Evolutionary conservation across 805 yeast genomes (phyloP).

Genomic region (Myxozyma geophila): DNA sequence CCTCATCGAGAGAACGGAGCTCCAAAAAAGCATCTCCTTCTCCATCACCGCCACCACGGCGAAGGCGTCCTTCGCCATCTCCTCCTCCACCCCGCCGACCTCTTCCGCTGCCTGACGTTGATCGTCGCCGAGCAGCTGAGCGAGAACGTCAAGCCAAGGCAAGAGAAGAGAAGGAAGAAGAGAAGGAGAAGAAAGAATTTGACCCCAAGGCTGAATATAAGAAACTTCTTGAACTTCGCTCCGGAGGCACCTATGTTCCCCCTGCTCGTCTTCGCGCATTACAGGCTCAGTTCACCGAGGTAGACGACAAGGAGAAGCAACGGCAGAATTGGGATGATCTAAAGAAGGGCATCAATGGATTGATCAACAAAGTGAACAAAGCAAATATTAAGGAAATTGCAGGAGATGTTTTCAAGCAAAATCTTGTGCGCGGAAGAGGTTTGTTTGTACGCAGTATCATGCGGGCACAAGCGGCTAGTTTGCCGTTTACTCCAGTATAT

Average conservation of each 20-base stretch:
- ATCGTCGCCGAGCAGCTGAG: slow-evolving; percentile 38
- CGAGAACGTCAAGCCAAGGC: slow-evolving; percentile 35
- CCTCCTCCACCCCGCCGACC: slow-evolving; percentile 2
- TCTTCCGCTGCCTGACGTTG: slow-evolving; percentile 38
- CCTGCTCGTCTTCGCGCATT: slow-evolving; percentile 57
- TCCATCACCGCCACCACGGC: slow-evolving; percentile 1
- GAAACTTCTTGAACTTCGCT: slow-evolving; percentile 47
- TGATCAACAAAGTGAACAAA: slow-evolving; percentile 53
- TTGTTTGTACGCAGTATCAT: slow-evolving; percentile 61
- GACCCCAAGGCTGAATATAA: slow-evolving; percentile 47
- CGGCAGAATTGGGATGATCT: slow-evolving; percentile 61
- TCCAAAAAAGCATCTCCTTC: neutral
- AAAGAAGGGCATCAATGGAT: slow-evolving; percentile 53
- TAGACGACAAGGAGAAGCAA: slow-evolving; percentile 53
- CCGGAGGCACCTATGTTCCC: slow-evolving; percentile 59
- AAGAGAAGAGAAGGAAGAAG: slow-evolving; percentile 32
- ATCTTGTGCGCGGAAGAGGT: slow-evolving; percentile 66
- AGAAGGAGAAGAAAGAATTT: slow-evolving; percentile 17
- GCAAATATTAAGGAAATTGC: slow-evolving; percentile 56
- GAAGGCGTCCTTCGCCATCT: neutral
- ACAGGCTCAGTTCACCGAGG: slow-evolving; percentile 45
- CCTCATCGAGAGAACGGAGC: neutral
- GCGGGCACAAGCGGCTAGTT: slow-evolving; percentile 55
- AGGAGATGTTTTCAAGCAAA: slow-evolving; percentile 57
- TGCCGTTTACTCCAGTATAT: slow-evolving; percentile 53